Evolutionary conservation across 1,284 basidiomycete genomes (phyloP).

Genomic region (Irpex sp.): DNA sequence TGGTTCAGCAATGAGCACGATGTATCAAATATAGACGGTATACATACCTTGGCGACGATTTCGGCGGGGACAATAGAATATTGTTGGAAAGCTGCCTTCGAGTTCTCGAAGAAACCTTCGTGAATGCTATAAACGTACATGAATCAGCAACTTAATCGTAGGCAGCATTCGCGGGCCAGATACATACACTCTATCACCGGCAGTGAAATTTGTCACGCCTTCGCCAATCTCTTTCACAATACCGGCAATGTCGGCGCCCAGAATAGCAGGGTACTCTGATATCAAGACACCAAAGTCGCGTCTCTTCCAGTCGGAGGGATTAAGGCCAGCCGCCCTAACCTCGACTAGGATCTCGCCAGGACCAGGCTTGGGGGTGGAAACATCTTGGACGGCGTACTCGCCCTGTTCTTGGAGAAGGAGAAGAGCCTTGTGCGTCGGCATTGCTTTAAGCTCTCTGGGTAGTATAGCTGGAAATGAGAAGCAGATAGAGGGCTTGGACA

Average conservation of each 20-base stretch:
- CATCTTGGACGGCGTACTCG: constrained; percentile 20
- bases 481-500: too few relatives aligned
- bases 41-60: constrained; percentile 15
- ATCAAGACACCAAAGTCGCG: constrained; percentile 26
- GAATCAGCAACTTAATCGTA: neutral
- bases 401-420: constrained; percentile 18
- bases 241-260: constrained; percentile 47
- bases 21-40: neutral
- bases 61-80: constrained; percentile 17
- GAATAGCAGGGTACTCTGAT: constrained; percentile 34
- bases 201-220: constrained; percentile 28
- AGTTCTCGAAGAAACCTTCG: neutral
- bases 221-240: constrained; percentile 36
- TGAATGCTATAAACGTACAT: neutral
- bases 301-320: constrained; percentile 38
- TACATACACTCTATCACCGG: constrained; percentile 38
- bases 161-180: constrained; percentile 13
- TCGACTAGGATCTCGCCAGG: constrained; percentile 40
- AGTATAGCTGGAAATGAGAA: neutral
- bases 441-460: neutral
- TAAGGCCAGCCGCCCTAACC: constrained; percentile 33
- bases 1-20: neutral
- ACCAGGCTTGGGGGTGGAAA: constrained; percentile 19
- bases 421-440: constrained; percentile 23
- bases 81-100: constrained; percentile 22